A percentile compares a stretch with the other conserved stretches of the same genome.
phyloP scores from a whole-genome alignment of 768 basidiomycete genomes.

The Butyriboletus loyo region DNA sequence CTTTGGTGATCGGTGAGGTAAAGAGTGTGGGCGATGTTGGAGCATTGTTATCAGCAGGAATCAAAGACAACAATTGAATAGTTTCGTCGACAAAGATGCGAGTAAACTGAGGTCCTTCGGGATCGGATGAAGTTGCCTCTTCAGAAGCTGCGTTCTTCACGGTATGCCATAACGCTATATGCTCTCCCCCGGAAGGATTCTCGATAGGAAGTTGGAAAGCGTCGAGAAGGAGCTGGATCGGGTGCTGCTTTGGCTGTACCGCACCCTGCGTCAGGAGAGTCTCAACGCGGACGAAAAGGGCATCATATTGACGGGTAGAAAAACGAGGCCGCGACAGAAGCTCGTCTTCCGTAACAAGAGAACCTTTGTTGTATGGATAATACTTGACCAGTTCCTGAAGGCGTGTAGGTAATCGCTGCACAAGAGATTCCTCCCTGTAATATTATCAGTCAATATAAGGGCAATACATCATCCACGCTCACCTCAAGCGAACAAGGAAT shows the following conservation, averaged over 20 bases:
- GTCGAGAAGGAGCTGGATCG: constrained; percentile 58
- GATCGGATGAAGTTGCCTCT: constrained; percentile 14
- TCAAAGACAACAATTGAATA: constrained; percentile 45
- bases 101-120: constrained; percentile 40
- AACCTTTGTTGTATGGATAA: constrained; percentile 55
- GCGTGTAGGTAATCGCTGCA: constrained; percentile 61
- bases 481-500: constrained; percentile 74
- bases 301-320: constrained; percentile 61
- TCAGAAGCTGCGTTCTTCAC: constrained; percentile 44
- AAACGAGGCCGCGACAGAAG: constrained; percentile 64
- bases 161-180: constrained; percentile 49
- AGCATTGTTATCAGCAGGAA: constrained; percentile 42
- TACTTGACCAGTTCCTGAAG: constrained; percentile 65
- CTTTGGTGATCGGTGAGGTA: constrained; percentile 35
- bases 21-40: constrained; percentile 29
- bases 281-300: constrained; percentile 65
- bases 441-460: constrained; percentile 2
- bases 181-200: constrained; percentile 35
- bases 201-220: constrained; percentile 48
- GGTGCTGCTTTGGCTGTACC: constrained; percentile 45
- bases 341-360: constrained; percentile 33
- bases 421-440: constrained; percentile 55
- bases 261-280: constrained; percentile 42
- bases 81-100: constrained; percentile 72
- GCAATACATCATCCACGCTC: constrained; percentile 6